Base-by-base conservation (phyloP, 2,329 filamentous ascomycete genomes). In the Lasiodiplodia sp. region DNA sequence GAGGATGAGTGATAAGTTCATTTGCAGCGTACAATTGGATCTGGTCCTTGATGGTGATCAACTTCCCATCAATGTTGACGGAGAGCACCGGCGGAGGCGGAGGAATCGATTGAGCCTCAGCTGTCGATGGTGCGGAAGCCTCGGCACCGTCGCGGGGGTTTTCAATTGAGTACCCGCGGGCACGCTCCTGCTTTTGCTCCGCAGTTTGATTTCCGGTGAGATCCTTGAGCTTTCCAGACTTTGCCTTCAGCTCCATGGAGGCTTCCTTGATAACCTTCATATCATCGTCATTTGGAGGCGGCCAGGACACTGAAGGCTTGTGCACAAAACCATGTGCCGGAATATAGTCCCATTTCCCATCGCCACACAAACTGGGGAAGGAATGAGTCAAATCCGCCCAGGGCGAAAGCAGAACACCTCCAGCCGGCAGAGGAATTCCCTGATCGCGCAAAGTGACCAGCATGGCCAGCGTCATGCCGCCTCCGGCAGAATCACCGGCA, bases 361-460 rank as follows among this genome's bases (percentile, higher is more conserved):
- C 88, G 5, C 85, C 87, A 2, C 88, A 86, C n/a, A 97, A 87
- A 72, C 94, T 97, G 0, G 96, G 96, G 71, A 98, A 98, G 0
- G 94, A 97, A 77, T 98, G 95, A 0, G 93, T 97, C 66, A 98
- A 82, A 77, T 99, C 96, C 10, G 95, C 94, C 96, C 96, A 99
- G 0, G 96, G 96, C 62, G 93, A 97, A 64, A 98, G 92, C 51
- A 98, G 84, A 55, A 98, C 90, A 4, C 92, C 94, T 1, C 96
- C 96, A 2, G 96, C 94, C 0, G 96, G 96, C 31, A 97, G 80
- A 6, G 95, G 92, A 16, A 97, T 83, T 0, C 90, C 91, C 76
- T 92, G 91, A 75, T 98, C 94, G 71, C 96, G 89, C 70, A 98
- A 80, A 2, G 89, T 87, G 37, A 96, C 91, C 67, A 99, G 81